Evolutionary conservation across 1,284 basidiomycete species (phyloP).

Genomic region (Veloboletus limbatus): DNA sequence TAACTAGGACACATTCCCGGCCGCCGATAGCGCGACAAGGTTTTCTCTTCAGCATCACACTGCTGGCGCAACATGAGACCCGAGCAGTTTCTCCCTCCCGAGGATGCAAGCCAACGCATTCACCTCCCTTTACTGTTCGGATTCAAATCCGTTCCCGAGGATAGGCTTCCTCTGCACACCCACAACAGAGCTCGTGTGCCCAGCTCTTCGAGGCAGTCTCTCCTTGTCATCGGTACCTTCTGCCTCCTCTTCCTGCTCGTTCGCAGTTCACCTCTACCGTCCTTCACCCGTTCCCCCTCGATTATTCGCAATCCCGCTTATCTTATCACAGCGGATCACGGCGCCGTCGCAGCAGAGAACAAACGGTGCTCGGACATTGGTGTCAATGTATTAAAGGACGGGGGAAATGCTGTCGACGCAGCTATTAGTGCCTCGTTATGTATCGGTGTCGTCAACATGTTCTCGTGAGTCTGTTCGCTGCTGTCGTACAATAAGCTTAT

Average conservation of each 20-base stretch:
- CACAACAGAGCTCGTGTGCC: not conserved
- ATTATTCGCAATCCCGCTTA: constrained; percentile 64
- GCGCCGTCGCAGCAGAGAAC: constrained; percentile 88
- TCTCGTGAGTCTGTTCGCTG: constrained; percentile 54
- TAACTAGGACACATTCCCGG: too few relatives aligned
- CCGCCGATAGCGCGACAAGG: too few relatives aligned
- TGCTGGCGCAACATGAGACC: too few relatives aligned
- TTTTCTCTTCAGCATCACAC: too few relatives aligned
- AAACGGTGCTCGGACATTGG: constrained; percentile 82
- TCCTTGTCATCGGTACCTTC: constrained; percentile 15
- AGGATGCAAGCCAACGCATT: not conserved
- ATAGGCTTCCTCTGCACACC: constrained; percentile 26
- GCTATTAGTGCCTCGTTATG: constrained; percentile 81
- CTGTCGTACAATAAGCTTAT: not conserved
- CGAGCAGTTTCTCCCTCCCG: not conserved
- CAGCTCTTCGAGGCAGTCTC: constrained; percentile 12
- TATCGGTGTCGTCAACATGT: constrained; percentile 86
- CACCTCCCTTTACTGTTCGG: not conserved
- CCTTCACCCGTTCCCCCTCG: constrained; percentile 4
- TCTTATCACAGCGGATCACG: constrained; percentile 67
- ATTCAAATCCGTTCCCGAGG: constrained; percentile 5
- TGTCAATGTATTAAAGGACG: constrained; percentile 70
- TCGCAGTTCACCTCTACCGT: not conserved
- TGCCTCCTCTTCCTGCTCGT: constrained; percentile 18
- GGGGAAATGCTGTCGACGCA: constrained; percentile 91